Conservation (phyloP, 83 land plant species). For the Picea abies region DNA sequence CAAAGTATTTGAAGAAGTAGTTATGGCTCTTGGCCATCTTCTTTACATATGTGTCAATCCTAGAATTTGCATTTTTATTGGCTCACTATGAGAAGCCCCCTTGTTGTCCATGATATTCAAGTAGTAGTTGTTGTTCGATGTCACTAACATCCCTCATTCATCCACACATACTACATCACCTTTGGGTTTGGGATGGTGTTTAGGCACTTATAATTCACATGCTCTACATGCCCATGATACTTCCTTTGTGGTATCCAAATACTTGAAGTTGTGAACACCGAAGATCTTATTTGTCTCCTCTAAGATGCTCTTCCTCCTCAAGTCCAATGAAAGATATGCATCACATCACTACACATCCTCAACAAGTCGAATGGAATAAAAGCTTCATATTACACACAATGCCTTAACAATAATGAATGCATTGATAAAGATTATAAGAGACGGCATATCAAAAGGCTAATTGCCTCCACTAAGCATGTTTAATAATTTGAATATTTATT, state of each 20-base stretch:
- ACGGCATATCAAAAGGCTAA: too few relatives aligned
- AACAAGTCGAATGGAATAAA: too few relatives aligned
- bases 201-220: slow-evolving; percentile 67
- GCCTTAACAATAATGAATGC: too few relatives aligned
- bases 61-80: slow-evolving; percentile 57
- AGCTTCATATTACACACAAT: too few relatives aligned
- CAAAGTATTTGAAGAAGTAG: slow-evolving; percentile 60
- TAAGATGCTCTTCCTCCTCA: slow-evolving; percentile 53
- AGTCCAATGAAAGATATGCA: slow-evolving; percentile 65
- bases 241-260: slow-evolving; percentile 55
- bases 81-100: slow-evolving; percentile 55
- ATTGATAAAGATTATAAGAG: too few relatives aligned
- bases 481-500: too few relatives aligned
- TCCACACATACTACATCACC: slow-evolving; percentile 64
- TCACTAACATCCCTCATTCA: slow-evolving; percentile 69
- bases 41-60: slow-evolving; percentile 62
- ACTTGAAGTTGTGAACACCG: slow-evolving; percentile 68
- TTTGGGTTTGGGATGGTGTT: slow-evolving; percentile 58
- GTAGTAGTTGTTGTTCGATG: slow-evolving; percentile 74
- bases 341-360: slow-evolving; percentile 56
- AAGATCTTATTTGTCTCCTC: slow-evolving; percentile 76
- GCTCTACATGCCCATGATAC: slow-evolving; percentile 66
- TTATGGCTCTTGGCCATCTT: slow-evolving; percentile 63
- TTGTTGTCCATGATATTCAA: slow-evolving; percentile 62
- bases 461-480: too few relatives aligned